phyloP scores from a whole-genome alignment of 768 basidiomycete species.

The Glaciozyma martinii region DNA sequence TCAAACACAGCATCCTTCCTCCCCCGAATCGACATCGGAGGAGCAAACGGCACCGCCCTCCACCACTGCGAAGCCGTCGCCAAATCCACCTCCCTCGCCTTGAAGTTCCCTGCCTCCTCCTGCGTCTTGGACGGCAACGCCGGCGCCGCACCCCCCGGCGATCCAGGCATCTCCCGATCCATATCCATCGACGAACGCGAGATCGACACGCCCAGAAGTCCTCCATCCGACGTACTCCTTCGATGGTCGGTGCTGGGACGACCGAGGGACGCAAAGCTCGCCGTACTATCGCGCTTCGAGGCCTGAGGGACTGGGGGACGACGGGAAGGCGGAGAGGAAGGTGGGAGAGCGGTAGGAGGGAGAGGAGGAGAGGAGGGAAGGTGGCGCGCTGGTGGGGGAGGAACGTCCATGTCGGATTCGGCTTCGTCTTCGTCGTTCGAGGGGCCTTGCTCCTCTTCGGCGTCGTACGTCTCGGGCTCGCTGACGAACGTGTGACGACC shows the following conservation, averaged over 20 bases:
- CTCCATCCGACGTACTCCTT: no score
- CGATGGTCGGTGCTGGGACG: not conserved
- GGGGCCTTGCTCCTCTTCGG: not conserved
- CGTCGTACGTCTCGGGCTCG: slow-evolving; percentile 1
- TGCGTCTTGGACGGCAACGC: not conserved
- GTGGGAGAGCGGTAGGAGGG: not conserved
- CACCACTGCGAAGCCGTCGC: slow-evolving; percentile 13
- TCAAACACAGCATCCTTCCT: slow-evolving; percentile 6
- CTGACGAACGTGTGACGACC: not conserved
- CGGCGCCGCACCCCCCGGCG: not conserved
- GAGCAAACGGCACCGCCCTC: not conserved
- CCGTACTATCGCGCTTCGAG: slow-evolving; percentile 10
- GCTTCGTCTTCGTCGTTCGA: not conserved
- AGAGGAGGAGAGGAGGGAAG: not conserved
- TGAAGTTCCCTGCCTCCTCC: slow-evolving; percentile 1
- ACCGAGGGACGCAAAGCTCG: slow-evolving; percentile 1
- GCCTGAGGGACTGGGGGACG: not conserved
- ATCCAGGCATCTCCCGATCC: not conserved
- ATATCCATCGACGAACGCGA: slow-evolving; percentile 16
- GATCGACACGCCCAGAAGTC: slow-evolving; percentile 6
- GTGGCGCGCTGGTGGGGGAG: slow-evolving; percentile 19
- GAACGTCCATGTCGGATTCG: slow-evolving; percentile 13
- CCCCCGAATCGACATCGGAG: slow-evolving; percentile 1
- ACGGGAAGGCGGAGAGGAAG: slow-evolving; percentile 4
- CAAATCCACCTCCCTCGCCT: slow-evolving; percentile 16